Base-by-base conservation (phyloP, 306 rosid species). In the Medicago lupulina region DNA sequence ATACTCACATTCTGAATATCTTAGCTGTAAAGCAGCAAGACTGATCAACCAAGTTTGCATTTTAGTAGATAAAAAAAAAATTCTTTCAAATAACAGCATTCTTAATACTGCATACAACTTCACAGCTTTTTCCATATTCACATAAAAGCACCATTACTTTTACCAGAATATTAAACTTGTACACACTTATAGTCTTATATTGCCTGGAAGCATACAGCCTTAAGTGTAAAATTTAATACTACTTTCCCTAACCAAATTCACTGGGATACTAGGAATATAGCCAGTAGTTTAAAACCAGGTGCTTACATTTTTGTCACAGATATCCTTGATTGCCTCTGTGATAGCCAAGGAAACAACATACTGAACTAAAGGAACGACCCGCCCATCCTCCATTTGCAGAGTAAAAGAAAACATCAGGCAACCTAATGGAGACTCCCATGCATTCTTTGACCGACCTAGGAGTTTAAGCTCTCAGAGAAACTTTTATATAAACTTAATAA, bases 401-500 rank as follows among this genome's bases (percentile, higher is more conserved):
- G 87, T 90, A 77, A 92, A 90, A 75, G 99, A 92, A 85, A 90
- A 96, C 87, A 92, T 46, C 50, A 96, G 97, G 83, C 93, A 88
- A 41, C 98, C 99, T 65, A 74, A 80, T 8, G 97, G 97, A 74
- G 99, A 96, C 57, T 96, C 93, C 98, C 97, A 96, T 67, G 81
- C 78, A 88, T 96, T 96, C 90, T 90, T 92, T 2, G 96, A 86
- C 71, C 99, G 90, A 71, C 99, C 99, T 92, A 84, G 69, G 67
- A 75, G 79, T 46, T 71, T 8, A 76, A 36, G 28, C 31, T 17
- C 63, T 11, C 50, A 78, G 53, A 62, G 43, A 47, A 69, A 70
- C 66, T 77, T 74, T 25, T 19, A 71, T 57, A 58, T 49, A 63
- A 76, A 64, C 31, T 23, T 28, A 70, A n/a, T n/a, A 70, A 79